Evolutionary conservation across 192 early-diverging fungal species (phyloP), one percentile per base, ranked within the genome.

Genomic region (Chytriomyces confervae): DNA sequence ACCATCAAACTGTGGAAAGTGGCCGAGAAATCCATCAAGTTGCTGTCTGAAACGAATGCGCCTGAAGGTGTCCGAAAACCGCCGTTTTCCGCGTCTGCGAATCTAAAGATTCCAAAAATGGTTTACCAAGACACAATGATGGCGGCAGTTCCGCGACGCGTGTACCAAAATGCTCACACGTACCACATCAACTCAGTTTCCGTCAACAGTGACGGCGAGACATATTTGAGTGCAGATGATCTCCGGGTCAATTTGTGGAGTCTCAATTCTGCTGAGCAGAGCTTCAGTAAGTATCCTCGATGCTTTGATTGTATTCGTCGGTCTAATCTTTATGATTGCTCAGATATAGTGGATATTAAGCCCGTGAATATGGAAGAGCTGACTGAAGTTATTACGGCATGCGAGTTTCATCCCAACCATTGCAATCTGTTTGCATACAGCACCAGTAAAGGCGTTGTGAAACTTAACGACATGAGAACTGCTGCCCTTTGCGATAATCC

Each of bases 131-230:
- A 99, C 79, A 96, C 94, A 48, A 96, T 99, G 79, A 93, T 97
- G 68, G 94, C 97, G 1, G 97, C 97, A 45, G 92, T 95, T 45
- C 96, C 96, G 18, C 89, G 95, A 45, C 96, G 95, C 80, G 93
- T 97, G 29, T 99, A 98, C 86, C 94, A 96, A 72, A 95, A 95
- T 85, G 98, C 98, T 36, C 98, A 99, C 82, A 95, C 96, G 7
- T 98, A 99, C 87, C 98, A 99, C 77, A 99, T 99, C 90, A 99
- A 99, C 87, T 98, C 97, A 13, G 98, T 99, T 75, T 98, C 96
- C 23, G 94, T 98, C 76, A 99, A 99, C 84, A 97, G 96, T 45
- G 98, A 99, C 85, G 94, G 91, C 47, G 97, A 99, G 79, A 99
- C 97, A 8, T 99, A 97, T 79, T 86, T 99, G 71, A 97, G 95